Percentiles rank a stretch among this genome's conserved stretches.
Evolutionary conservation across 345 rosid genomes (phyloP).

Genomic region (Kernera saxatilis): DNA sequence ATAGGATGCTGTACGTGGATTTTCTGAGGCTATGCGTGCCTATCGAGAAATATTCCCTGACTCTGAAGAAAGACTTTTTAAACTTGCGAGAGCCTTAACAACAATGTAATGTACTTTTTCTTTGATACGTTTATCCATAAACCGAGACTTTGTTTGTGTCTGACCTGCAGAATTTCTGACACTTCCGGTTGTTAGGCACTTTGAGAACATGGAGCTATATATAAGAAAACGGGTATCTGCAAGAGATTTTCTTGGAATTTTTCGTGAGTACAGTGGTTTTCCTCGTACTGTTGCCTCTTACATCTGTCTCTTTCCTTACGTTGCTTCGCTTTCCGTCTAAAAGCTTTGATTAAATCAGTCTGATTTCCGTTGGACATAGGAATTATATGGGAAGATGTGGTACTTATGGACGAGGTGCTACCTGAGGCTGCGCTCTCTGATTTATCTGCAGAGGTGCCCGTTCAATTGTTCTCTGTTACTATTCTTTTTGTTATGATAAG

Average conservation of each 20-base stretch:
- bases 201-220: conserved; percentile 52
- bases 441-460: conserved; percentile 59
- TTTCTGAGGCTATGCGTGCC: conserved; percentile 86
- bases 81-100: conserved; percentile 67
- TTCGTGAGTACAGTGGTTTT: conserved; percentile 51
- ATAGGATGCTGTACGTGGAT: conserved; percentile 77
- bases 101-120: conserved; percentile 42
- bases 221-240: conserved; percentile 54
- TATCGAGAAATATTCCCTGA: conserved; percentile 92
- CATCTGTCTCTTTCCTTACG: neutral
- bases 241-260: conserved; percentile 47
- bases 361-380: conserved; percentile 43
- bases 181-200: conserved; percentile 52
- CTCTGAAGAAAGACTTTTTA: conserved; percentile 74
- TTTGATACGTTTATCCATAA: conserved; percentile 1
- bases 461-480: conserved; percentile 9
- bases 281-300: conserved; percentile 1
- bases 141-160: conserved; percentile 5
- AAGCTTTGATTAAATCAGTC: neutral
- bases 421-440: conserved; percentile 73
- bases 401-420: conserved; percentile 76
- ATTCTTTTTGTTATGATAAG: conserved; percentile 3
- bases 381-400: conserved; percentile 82
- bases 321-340: neutral
- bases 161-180: conserved; percentile 6